Evolutionary conservation across 805 yeast species (phyloP), one percentile per base, ranked within the genome.

Genomic region (Barnettozyma wickerhamii): DNA sequence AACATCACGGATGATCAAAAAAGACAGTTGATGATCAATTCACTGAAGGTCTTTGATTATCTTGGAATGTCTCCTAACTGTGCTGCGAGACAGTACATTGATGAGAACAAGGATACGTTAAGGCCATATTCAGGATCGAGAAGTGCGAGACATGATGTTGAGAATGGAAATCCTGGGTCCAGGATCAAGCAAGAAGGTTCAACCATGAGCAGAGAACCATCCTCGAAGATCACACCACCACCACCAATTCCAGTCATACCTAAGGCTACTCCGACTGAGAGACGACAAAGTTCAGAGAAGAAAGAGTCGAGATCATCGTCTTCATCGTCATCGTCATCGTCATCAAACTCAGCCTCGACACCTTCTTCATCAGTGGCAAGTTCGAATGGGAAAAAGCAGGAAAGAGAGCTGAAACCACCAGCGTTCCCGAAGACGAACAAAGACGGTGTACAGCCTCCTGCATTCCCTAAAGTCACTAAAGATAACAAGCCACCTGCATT

Each of bases 31-130:
- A 43, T 38, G 21, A 32, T 35, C 10, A 55, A 54, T 30, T 50
- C 47, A 21, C 10, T 20, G 9, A 17, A 38, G 24, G 57, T 51
- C 0, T 51, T 41, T 43, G 52, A 55, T 18, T 28, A n/a, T 43
- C 30, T 33, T 55, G 37, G 43, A 42, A 6, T 45, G 48, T 32
- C 41, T 51, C 3, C 12, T 10, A 38, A 24, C 10, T 51, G 50
- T 30, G 47, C 49, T 1, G 48, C 58, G n/a, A 46, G 56, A 19
- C 29, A 33, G 6, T 34, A 38, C 26, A 29, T 35, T 40, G 26
- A 23, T 34, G 13, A 27, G 29, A 26, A 26, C 15, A 27, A 23
- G 21, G 13, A 10, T 4, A 28, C 21, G 14, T 23, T 26, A 38
- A 32, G 30, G 26, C 5, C 7, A 5, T n/a, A n/a, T n/a, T n/a